phyloP scores from a whole-genome alignment of 352 stramenopile species.

The Phytophthora palmivora region DNA sequence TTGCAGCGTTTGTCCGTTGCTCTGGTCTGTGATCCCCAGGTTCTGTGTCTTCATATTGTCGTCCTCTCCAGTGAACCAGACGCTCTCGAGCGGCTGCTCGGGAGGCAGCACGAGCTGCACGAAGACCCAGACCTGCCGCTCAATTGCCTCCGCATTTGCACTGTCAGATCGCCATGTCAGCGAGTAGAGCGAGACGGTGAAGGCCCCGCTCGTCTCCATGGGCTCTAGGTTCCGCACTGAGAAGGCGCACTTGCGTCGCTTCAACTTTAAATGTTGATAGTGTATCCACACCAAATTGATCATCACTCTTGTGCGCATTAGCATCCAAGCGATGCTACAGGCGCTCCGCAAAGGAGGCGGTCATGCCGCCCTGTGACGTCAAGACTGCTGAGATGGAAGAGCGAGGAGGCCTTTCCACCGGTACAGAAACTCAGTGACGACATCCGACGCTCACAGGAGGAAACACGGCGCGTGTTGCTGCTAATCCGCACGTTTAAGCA shows the following conservation, averaged over 20 bases:
- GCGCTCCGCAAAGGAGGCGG: slow-evolving; percentile 11
- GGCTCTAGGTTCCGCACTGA: neutral
- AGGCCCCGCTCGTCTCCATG: slow-evolving; percentile 42
- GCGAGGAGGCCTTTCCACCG: slow-evolving; percentile 11
- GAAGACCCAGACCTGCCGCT: slow-evolving; percentile 41
- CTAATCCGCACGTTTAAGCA: slow-evolving; percentile 91
- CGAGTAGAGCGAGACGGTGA: slow-evolving; percentile 45
- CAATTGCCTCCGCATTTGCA: neutral
- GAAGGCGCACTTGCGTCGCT: slow-evolving; percentile 16
- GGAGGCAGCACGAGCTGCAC: slow-evolving; percentile 46
- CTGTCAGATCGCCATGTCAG: slow-evolving; percentile 33
- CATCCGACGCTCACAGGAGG: slow-evolving; percentile 86
- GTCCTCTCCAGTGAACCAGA: slow-evolving; percentile 64
- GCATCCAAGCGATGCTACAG: slow-evolving; percentile 31
- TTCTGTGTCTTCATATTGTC: slow-evolving; percentile 59
- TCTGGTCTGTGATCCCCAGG: slow-evolving; percentile 28
- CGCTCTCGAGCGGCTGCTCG: slow-evolving; percentile 38
- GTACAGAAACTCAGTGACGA: slow-evolving; percentile 81
- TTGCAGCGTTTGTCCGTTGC: neutral
- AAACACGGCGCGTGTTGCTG: slow-evolving; percentile 81
- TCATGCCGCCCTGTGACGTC: slow-evolving; percentile 3
- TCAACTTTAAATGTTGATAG: slow-evolving; percentile 15
- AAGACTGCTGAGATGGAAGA: slow-evolving; percentile 26
- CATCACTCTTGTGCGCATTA: slow-evolving; percentile 7
- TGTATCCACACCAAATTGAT: slow-evolving; percentile 21